These are phyloP conservation scores for Hygrophila difformis DNA, from an alignment of 257 asterid genomes.

Conservation along the genomic window DNA sequence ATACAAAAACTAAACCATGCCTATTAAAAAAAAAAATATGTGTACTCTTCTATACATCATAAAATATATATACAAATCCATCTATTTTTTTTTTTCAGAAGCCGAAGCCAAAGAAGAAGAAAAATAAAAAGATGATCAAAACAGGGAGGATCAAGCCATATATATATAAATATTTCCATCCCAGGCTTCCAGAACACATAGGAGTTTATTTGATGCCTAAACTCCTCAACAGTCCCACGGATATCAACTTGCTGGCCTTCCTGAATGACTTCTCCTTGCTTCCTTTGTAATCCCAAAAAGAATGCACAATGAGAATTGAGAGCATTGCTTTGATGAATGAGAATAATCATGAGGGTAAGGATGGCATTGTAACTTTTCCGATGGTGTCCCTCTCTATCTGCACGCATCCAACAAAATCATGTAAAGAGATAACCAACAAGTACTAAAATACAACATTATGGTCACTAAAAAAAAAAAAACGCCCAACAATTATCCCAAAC, in stretches of 20 bases:
- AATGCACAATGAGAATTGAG: constrained; percentile 72
- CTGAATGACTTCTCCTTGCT: constrained; percentile 71
- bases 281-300: constrained; percentile 87
- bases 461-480: too few species aligned
- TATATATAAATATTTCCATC: constrained; percentile 85
- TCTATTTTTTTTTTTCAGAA: too few species aligned
- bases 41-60: too few species aligned
- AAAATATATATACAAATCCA: too few species aligned
- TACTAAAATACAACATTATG: too few species aligned
- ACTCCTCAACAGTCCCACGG: constrained; percentile 88
- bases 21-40: too few species aligned
- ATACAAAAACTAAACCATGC: too few species aligned
- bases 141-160: too few species aligned
- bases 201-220: constrained; percentile 63
- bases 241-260: constrained; percentile 95
- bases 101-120: too few species aligned
- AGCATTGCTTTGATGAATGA: constrained; percentile 62
- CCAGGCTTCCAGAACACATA: constrained; percentile 87
- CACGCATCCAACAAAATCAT: constrained; percentile 21
- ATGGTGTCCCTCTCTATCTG: constrained; percentile 93
- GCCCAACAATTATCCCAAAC: constrained; percentile 6
- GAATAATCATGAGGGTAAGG: constrained; percentile 65
- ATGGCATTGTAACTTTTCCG: constrained; percentile 80
- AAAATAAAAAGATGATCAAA: too few species aligned
- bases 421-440: too few species aligned